phyloP scores from a whole-genome alignment of 108 stramenopile species.

The Epipyxis sp. region DNA sequence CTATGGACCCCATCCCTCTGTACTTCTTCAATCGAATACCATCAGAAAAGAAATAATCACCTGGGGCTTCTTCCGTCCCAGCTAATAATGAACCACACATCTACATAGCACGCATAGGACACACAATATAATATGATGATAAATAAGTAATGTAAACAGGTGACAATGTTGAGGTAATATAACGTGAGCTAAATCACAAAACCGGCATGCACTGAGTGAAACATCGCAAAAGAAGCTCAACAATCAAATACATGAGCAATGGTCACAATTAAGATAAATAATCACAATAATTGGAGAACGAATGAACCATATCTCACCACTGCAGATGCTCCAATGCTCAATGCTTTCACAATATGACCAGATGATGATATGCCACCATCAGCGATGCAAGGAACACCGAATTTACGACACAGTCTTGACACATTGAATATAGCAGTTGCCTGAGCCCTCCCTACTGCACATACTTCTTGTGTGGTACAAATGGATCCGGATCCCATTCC shows the following conservation, averaged over 20 bases:
- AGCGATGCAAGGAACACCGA: conserved; percentile 93
- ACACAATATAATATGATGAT: neutral
- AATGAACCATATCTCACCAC: conserved; percentile 45
- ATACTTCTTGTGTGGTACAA: conserved; percentile 99
- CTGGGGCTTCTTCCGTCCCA: conserved; percentile 98
- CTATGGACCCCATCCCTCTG: conserved; percentile 99
- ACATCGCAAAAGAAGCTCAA: too few relatives aligned
- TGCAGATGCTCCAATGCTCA: conserved; percentile 92
- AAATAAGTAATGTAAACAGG: neutral
- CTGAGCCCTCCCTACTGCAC: conserved; percentile 97
- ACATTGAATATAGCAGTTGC: conserved; percentile 97
- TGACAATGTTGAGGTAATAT: too few relatives aligned
- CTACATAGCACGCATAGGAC: neutral
- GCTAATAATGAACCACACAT: conserved; percentile 99
- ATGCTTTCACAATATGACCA: conserved; percentile 97
- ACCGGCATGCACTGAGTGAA: too few relatives aligned
- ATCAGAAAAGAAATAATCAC: conserved; percentile 98
- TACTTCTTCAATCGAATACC: conserved; percentile 98
- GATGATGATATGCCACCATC: conserved; percentile 98
- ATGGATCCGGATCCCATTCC: conserved; percentile 99
- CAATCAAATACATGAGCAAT: too few relatives aligned
- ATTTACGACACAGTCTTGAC: conserved; percentile 80
- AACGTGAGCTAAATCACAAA: too few relatives aligned
- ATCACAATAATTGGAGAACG: too few relatives aligned
- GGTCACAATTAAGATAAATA: too few relatives aligned